phyloP scores from a whole-genome alignment of 1,139 yeast species.

The Lodderomyces beijingensis region DNA sequence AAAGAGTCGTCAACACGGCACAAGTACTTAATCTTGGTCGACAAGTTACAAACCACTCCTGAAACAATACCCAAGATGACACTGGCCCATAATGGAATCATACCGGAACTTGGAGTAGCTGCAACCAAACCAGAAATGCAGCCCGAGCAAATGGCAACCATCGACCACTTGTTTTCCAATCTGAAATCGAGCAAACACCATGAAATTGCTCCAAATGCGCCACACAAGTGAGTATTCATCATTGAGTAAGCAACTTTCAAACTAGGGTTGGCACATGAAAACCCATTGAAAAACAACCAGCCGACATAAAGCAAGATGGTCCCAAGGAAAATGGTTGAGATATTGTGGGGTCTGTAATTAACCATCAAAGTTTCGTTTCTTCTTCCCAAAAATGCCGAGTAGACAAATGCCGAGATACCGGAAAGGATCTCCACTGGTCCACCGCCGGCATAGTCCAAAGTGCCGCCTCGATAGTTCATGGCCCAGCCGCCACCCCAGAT shows the following conservation, averaged over 20 bases:
- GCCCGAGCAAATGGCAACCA: constrained; percentile 94
- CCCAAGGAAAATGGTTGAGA: constrained; percentile 78
- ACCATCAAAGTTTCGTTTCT: constrained; percentile 80
- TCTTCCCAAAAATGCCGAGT: constrained; percentile 76
- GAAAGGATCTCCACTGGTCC: constrained; percentile 94
- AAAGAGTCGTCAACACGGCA: constrained; percentile 85
- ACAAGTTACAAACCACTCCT: constrained; percentile 82
- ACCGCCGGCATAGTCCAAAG: constrained; percentile 94
- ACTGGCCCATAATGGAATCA: constrained; percentile 89
- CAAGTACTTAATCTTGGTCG: constrained; percentile 82
- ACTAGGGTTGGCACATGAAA: constrained; percentile 64
- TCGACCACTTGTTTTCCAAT: constrained; percentile 85
- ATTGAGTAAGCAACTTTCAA: constrained; percentile 75
- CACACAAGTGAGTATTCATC: constrained; percentile 87
- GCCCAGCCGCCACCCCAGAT: constrained; percentile 98
- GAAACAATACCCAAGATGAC: constrained; percentile 78
- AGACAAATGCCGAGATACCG: constrained; percentile 87
- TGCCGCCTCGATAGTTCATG: constrained; percentile 67
- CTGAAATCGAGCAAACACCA: constrained; percentile 92
- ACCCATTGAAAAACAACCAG: constrained; percentile 88
- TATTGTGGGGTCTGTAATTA: constrained; percentile 93
- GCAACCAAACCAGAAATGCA: constrained; percentile 93
- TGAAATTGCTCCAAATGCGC: constrained; percentile 85
- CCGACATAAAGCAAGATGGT: constrained; percentile 65
- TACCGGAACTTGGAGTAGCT: constrained; percentile 92